Percentiles rank a stretch among this genome's conserved stretches.
Evolutionary conservation across 257 asterid species (phyloP).

Genomic region (Salvia hispanica): DNA sequence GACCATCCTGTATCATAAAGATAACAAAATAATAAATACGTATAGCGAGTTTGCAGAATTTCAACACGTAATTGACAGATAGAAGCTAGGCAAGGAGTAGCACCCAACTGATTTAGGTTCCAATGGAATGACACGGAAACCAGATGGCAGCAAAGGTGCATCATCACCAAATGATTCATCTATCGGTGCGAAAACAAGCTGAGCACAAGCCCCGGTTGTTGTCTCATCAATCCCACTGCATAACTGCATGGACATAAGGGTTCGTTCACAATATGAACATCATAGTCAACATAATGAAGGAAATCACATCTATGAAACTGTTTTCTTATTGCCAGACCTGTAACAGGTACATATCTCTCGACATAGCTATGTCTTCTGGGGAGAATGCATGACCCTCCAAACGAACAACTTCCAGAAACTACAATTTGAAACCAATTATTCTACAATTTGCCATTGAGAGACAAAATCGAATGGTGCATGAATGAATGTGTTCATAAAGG

Average conservation of each 20-base stretch:
- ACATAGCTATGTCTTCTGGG: conserved; percentile 76
- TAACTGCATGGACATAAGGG: conserved; percentile 43
- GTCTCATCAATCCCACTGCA: conserved; percentile 91
- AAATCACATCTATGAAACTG: background rate
- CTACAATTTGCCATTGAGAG: background rate
- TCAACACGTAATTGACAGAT: background rate
- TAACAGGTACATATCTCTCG: conserved; percentile 84
- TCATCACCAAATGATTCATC: conserved; percentile 94
- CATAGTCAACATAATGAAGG: no score
- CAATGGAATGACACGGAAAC: conserved; percentile 90
- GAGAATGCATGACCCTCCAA: conserved; percentile 85
- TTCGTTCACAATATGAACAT: conserved; percentile 16
- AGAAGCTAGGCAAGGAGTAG: conserved; percentile 13
- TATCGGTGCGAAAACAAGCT: conserved; percentile 94
- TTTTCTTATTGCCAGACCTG: conserved; percentile 50
- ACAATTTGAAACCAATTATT: conserved; percentile 13
- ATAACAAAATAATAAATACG: background rate
- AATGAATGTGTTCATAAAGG: background rate
- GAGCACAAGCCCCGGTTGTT: conserved; percentile 74
- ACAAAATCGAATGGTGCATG: background rate
- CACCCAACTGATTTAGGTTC: conserved; percentile 82
- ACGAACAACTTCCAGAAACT: conserved; percentile 94
- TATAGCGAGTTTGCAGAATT: no score
- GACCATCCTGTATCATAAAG: conserved; percentile 66
- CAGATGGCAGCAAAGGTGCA: conserved; percentile 87